Conservation (phyloP, 2,329 filamentous ascomycete species). For the Calcarisporium arbuscula region DNA sequence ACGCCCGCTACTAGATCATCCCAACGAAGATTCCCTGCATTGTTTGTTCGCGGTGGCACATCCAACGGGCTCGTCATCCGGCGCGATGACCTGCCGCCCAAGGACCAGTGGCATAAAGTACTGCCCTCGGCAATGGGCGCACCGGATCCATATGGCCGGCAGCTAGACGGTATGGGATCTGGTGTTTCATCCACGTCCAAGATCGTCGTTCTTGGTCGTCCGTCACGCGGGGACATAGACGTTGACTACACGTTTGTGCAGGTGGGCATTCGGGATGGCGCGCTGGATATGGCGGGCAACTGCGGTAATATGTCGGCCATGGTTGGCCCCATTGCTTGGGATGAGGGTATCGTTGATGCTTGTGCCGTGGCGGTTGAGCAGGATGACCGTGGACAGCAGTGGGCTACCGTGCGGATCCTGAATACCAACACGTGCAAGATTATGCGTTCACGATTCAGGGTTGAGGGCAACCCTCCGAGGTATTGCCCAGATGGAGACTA, state of each 20-base stretch:
- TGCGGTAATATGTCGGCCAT: slow-evolving; percentile 69
- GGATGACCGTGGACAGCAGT: slow-evolving; percentile 19
- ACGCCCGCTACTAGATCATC: no score
- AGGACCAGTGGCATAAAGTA: slow-evolving; percentile 36
- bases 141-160: slow-evolving; percentile 60
- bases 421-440: slow-evolving; percentile 69
- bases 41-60: slow-evolving; percentile 56
- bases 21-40: slow-evolving; percentile 28
- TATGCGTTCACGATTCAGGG: slow-evolving; percentile 50
- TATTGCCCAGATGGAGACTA: slow-evolving; percentile 42
- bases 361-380: slow-evolving; percentile 7
- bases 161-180: slow-evolving; percentile 66
- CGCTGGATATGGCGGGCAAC: slow-evolving; percentile 62
- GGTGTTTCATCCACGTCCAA: slow-evolving; percentile 66
- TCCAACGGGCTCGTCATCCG: slow-evolving; percentile 56
- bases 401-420: slow-evolving; percentile 50
- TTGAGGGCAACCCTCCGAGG: slow-evolving; percentile 30
- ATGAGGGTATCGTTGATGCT: slow-evolving; percentile 19
- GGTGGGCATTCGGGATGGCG: slow-evolving; percentile 54
- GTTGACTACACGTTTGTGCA: slow-evolving; percentile 69
- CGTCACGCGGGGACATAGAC: slow-evolving; percentile 42
- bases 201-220: slow-evolving; percentile 57
- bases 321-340: slow-evolving; percentile 48
- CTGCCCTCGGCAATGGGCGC: slow-evolving; percentile 57
- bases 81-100: slow-evolving; percentile 27